Base-by-base conservation (phyloP, 352 stramenopile species). In the Globisporangium mamillatum region DNA sequence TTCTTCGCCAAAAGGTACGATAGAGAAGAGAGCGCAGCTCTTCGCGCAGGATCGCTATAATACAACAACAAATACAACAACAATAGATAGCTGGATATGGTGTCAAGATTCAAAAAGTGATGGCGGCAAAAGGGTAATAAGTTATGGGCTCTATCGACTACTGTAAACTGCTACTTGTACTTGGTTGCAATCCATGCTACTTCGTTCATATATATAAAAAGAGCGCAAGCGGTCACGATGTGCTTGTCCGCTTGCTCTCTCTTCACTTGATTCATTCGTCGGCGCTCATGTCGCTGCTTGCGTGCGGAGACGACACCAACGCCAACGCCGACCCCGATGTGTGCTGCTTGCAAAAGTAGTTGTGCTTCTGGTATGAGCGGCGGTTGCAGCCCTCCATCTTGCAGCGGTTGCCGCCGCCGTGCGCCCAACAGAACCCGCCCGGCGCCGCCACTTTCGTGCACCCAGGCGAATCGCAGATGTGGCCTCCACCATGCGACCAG, bases 271-370 rank as follows among this genome's bases (percentile, higher is more conserved):
- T 27, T 55, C 48, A 46, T 16, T 60, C 55, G 55, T 60, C 55
- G 18, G 55, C 55, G 18, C 55, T 60, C 55, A 46, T 34, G 18
- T 46, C 55, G 27, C 55, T 46, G 55, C 25, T 58, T 4, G 52
- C 46, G 25, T 58, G 48, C 50, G 50, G 10, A 2, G 61, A 48
- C 24, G 34, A 57, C 38, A 36, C 3, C 10, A 18, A 12, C 1
- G 25, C 18, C 36, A 1, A 36, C 32, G 32, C 32, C 32, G 32
- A 36, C 32, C 54, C 16, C 0, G 54, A 52, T 50, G 60, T 81
- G 74, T 91, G 83, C 67, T 91, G 81, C 65, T 85, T 88, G 78
- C 83, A 89, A 38, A 78, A 87, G 73, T 89, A 87, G 64, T 86
- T 75, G 71, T 86, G 80, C 46, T 87, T 88, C 63, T 89, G 77